Base-by-base conservation (phyloP, 202 grass and related monocot genomes). In the Hordeum pubiflorum region DNA sequence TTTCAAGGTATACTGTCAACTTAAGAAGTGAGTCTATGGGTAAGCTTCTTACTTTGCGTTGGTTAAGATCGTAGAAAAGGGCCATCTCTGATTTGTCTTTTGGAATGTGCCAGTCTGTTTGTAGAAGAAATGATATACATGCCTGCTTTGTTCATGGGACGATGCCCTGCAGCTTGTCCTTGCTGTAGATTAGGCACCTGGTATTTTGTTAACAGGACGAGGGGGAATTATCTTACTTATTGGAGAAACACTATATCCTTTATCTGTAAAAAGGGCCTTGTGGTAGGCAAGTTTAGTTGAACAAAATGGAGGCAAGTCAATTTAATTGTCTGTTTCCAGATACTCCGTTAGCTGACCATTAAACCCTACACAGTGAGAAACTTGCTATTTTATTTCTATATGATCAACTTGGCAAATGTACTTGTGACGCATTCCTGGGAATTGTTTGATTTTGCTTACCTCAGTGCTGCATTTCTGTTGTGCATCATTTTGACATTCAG, bases 401-500 rank as follows among this genome's bases (percentile, higher is more conserved):
- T 29, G 6, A 24, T 44, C n/a, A 73, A 12, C 27, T 50, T 73
- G 17, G 7, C 7, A 18, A n/a, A 0, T 74, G 0, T 17, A 58
- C 4, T 21, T 61, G 27, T 17, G 21, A 1, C 17, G 27, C 26
- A 34, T 76, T 62, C 9, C 8, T 4, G 44, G 50, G 12, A 64
- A 39, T 2, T 72, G 1, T 58, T 64, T 72, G 3, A 72, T 83
- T 12, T 72, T 81, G 21, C 50, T 76, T 76, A 24, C 10, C 65
- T 70, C 8, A 69, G 4, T 46, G 13, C 21, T 17, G 39, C 10
- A 72, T 39, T 69, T 6, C 27, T 2, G 7, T 7, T 0, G 3
- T 31, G 34, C 36, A 50, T 72, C 69, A 20, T 72, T 40, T 69
- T 84, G 38, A 85, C 10, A 22, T 82, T 37, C 22, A 71, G 18